Conservation (phyloP, 306 rosid genomes). For the Bauhinia variegata region DNA sequence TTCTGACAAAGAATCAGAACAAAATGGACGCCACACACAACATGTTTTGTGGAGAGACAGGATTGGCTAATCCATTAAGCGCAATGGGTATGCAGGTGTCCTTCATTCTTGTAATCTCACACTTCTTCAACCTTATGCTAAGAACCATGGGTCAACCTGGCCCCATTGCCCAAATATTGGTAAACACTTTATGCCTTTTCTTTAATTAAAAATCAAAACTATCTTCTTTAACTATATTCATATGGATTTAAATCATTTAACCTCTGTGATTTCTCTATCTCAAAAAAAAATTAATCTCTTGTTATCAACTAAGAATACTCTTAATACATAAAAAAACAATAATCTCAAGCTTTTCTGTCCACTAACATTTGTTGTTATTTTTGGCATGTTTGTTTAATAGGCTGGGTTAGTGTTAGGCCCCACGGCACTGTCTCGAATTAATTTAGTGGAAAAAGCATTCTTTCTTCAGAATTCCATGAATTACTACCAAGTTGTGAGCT, state of each 20-base stretch:
- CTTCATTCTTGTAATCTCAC: slow-evolving; percentile 89
- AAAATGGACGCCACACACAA: slow-evolving; percentile 78
- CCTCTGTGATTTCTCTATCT: no score
- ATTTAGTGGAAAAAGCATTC: slow-evolving; percentile 43
- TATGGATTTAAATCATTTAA: not conserved
- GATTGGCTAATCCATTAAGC: slow-evolving; percentile 71
- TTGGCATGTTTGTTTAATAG: slow-evolving; percentile 46
- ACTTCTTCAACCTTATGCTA: slow-evolving; percentile 76
- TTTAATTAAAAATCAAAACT: not conserved
- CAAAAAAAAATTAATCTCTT: no score
- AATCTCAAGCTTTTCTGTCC: no score
- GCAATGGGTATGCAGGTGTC: slow-evolving; percentile 90
- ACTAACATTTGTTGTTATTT: not conserved
- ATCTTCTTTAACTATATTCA: not conserved
- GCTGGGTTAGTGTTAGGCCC: slow-evolving; percentile 89
- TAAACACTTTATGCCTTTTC: slow-evolving; percentile 18
- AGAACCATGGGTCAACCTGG: slow-evolving; percentile 87
- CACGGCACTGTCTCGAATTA: slow-evolving; percentile 63
- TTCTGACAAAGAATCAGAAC: slow-evolving; percentile 5
- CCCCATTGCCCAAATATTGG: slow-evolving; percentile 83
- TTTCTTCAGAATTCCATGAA: slow-evolving; percentile 67
- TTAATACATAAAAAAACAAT: no score
- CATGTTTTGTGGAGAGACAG: slow-evolving; percentile 60
- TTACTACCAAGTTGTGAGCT: slow-evolving; percentile 83
- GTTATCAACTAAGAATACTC: no score